Evolutionary conservation across 139 green algal genomes (phyloP).

Genomic region (Picochlorum sp.): DNA sequence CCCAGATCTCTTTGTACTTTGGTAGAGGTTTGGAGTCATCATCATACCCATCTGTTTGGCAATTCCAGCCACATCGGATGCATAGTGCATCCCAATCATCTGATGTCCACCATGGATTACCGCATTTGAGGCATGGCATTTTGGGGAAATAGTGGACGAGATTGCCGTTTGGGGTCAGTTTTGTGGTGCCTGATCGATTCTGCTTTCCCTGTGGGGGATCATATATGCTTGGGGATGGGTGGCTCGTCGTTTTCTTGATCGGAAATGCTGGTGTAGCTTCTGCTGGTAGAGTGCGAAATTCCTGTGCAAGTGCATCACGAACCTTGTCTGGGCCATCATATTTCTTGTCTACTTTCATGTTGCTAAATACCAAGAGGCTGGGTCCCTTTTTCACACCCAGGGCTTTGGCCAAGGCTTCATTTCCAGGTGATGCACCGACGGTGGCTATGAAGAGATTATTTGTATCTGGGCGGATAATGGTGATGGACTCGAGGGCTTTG

Average conservation of each 20-base stretch:
- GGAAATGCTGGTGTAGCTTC: too few species aligned
- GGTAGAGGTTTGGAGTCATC: slow-evolving; percentile 65
- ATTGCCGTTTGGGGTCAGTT: slow-evolving; percentile 9
- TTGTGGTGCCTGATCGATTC: slow-evolving; percentile 28
- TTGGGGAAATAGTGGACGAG: slow-evolving; percentile 32
- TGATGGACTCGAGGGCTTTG: neutral
- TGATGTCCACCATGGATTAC: slow-evolving; percentile 74
- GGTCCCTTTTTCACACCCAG: slow-evolving; percentile 35
- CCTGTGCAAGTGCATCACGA: neutral
- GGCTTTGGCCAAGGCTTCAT: slow-evolving; percentile 33
- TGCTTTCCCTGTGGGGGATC: slow-evolving; percentile 40
- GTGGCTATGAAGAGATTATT: neutral
- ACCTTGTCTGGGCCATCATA: slow-evolving; percentile 1
- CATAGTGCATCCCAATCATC: slow-evolving; percentile 76
- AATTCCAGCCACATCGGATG: slow-evolving; percentile 58
- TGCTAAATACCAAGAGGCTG: slow-evolving; percentile 29
- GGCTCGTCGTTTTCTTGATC: too few species aligned
- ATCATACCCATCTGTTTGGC: slow-evolving; percentile 64
- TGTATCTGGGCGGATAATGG: slow-evolving; percentile 8
- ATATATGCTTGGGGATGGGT: neutral
- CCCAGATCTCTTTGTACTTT: slow-evolving; percentile 34
- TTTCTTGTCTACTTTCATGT: slow-evolving; percentile 39
- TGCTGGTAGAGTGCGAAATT: neutral
- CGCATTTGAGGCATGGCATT: slow-evolving; percentile 49
- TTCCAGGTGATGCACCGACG: slow-evolving; percentile 6